Evolutionary conservation across 805 yeast genomes (phyloP), one percentile per base, ranked within the genome.

Genomic region (Wickerhamiella australiensis): DNA sequence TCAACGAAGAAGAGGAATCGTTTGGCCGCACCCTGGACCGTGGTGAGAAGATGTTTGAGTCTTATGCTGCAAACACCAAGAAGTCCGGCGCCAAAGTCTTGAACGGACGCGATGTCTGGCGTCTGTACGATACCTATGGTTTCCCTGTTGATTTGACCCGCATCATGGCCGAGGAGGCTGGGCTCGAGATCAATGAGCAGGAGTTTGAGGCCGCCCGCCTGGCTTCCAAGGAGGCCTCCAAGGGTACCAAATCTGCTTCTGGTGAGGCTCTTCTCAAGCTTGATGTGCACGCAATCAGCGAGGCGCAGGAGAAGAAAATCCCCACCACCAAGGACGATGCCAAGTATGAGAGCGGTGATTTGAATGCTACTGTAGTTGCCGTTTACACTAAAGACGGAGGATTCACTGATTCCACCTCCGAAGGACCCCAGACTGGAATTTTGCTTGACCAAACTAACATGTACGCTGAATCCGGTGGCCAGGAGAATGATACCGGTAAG

Each of bases 401-500:
- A 11, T 36, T 33, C 33, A 78, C 77, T 46, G 72, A 68, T 31
- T 51, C 61, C 3, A 64, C 70, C 23, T 63, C 58, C 27, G 71
- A 71, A 43, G 60, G 71, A 36, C 56, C 62, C 23, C 86, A 84
- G 64, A 68, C 74, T 57, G 99, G 99, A 65, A 68, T 92, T 48
- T 65, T 92, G 46, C 73, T 92, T 52, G 94, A 92, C 65, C 82
- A 78, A 66, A 85, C 97, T 22, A 92, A 94, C 65, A 86, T 92
- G 69, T 92, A 92, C 63, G 97, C 98, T 46, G 99, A 92, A 71
- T 94, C 85, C 69, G 99, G 99, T 78, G 99, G 99, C 63, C 99
- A 92, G 74, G 96, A 87, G 68, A 82, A 75, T 62, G 99, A 92
- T 65, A 83, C 94, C 40, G 99, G 99, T 68, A 82, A 78, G 66